Evolutionary conservation across 768 basidiomycete genomes (phyloP), one percentile per base, ranked within the genome.

Genomic region (Trametes maxima): DNA sequence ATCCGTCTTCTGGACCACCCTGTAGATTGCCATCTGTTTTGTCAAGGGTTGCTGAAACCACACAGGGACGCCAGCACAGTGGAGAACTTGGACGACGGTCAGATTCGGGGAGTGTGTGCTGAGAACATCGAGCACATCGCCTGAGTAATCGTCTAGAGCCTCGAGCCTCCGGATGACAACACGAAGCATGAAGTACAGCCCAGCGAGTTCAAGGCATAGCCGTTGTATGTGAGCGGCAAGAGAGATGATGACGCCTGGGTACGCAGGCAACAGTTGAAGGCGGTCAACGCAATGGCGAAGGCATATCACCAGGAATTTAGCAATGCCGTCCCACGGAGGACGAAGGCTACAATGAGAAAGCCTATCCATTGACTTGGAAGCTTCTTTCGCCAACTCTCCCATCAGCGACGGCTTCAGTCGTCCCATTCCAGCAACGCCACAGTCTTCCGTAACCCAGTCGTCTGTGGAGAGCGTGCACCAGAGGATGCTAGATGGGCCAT

Each of bases 191-290:
- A 35, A 16, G 6, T 17, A 3, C 8, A 51, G 24, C 11, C 50
- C 50, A 11, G 6, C 5, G 4, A 51, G 36, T 12, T 33, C 24
- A 13, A 51, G 19, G 19, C 5, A 5, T 19, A 51, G 50, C 5
- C 50, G 50, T n/a, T 51, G 50, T 17, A 51, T 33, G 36, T 51
- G 50, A 7, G 50, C 50, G 10, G 50, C 50, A 33, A 51, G 50
- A 19, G 50, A 35, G 50, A 51, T 33, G 28, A 36, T 11, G 50
- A 51, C 36, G 33, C 33, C 28, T 4, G 5, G 50, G 13, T 4
- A 13, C 5, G 50, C 50, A 35, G 50, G 50, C 6, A 51, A 33
- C 16, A 33, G 7, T 3, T 33, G 50, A 5, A 51, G n/a, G 28
- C 50, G 25, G 50, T 51, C 50, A 5, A 51, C 28, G n/a, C 5